A percentile compares a stretch with the other conserved stretches of the same genome.
phyloP scores from a whole-genome alignment of 2,329 filamentous ascomycete species.

The Penicillium sp. region DNA sequence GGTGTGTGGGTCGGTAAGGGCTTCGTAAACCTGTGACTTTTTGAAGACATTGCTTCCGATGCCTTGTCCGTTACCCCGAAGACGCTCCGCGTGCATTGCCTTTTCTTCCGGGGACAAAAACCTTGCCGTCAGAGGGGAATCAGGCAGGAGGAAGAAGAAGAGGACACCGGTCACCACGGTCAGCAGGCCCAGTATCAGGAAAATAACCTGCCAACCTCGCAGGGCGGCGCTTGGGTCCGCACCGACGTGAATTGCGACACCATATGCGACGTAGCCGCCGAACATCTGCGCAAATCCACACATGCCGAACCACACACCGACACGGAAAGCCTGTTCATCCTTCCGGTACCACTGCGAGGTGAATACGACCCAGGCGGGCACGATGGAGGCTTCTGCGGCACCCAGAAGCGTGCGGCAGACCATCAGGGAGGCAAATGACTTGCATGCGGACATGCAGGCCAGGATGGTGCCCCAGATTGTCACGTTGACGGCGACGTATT shows the following conservation, averaged over 20 bases:
- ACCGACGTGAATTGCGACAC: conserved; percentile 29
- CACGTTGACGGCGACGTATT: conserved; percentile 39
- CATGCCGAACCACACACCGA: conserved; percentile 30
- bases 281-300: conserved; percentile 40
- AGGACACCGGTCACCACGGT: conserved; percentile 37
- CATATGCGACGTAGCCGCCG: conserved; percentile 40
- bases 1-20: conserved; percentile 35
- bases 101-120: conserved; percentile 37
- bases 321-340: conserved; percentile 33
- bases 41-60: conserved; percentile 38
- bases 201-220: conserved; percentile 40
- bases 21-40: conserved; percentile 35
- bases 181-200: conserved; percentile 38
- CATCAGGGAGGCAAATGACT: conserved; percentile 50
- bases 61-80: conserved; percentile 38
- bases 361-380: conserved; percentile 31
- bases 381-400: conserved; percentile 47
- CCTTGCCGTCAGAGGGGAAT: conserved; percentile 32
- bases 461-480: conserved; percentile 35
- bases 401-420: conserved; percentile 53
- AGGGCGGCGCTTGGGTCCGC: conserved; percentile 29
- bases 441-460: conserved; percentile 31
- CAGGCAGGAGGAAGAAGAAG: conserved; percentile 40
- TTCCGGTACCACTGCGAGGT: conserved; percentile 33
- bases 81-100: conserved; percentile 31